These are phyloP conservation scores for Cucumis hystrix DNA, from an alignment of 306 rosid species.

Conservation along the genomic window DNA sequence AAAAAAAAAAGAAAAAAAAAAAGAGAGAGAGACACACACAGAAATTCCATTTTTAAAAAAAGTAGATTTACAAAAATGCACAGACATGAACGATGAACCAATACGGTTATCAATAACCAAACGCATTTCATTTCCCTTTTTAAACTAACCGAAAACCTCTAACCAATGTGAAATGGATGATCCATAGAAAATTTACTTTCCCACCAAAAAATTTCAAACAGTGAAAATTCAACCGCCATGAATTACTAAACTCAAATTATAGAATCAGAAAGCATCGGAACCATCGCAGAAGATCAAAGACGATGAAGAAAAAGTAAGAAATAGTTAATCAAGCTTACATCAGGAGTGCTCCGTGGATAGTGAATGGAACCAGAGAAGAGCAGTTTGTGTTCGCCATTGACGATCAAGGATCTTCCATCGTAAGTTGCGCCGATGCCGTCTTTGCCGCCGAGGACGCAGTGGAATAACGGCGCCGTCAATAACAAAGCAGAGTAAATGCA, in stretches of 20 bases:
- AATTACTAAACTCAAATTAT: not conserved
- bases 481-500: not conserved
- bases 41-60: not conserved
- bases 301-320: not conserved
- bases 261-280: not conserved
- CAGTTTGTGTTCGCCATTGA: slow-evolving; percentile 41
- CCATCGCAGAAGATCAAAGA: not conserved
- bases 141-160: not conserved
- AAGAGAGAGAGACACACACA: no score
- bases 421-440: slow-evolving; percentile 22
- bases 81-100: not conserved
- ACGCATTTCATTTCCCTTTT: not conserved
- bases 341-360: slow-evolving; percentile 82
- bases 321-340: slow-evolving; percentile 20
- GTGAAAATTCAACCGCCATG: not conserved
- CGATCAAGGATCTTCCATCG: slow-evolving; percentile 75
- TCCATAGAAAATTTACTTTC: not conserved
- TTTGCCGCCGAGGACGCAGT: not conserved
- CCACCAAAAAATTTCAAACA: not conserved
- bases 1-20: not conserved
- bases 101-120: not conserved
- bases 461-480: not conserved
- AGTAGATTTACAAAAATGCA: not conserved
- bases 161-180: not conserved
- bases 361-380: slow-evolving; percentile 82